A percentile compares a stretch with the other conserved stretches of the same genome.
phyloP scores from a whole-genome alignment of 1,284 basidiomycete genomes.

The Naganishia liquefaciens region DNA sequence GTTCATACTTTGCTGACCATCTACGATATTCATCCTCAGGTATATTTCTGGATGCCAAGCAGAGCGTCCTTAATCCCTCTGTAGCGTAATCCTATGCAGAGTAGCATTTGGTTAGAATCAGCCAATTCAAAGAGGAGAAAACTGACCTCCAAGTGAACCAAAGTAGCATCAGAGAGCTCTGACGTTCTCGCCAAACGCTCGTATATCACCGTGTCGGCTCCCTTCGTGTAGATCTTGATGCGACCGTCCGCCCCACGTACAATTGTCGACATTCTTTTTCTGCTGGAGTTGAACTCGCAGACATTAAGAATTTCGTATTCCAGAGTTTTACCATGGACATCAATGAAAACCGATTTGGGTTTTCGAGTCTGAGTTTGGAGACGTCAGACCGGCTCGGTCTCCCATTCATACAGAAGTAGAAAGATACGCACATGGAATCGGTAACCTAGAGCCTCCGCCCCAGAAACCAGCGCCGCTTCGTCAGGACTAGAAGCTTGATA shows the following conservation, averaged over 20 bases:
- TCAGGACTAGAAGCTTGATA: slow-evolving; percentile 98
- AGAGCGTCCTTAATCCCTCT: slow-evolving; percentile 94
- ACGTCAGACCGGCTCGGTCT: neutral
- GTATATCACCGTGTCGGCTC: slow-evolving; percentile 95
- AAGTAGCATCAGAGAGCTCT: slow-evolving; percentile 79
- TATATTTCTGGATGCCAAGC: slow-evolving; percentile 89
- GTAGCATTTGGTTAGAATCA: neutral
- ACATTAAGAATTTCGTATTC: slow-evolving; percentile 95
- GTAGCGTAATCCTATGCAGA: slow-evolving; percentile 83
- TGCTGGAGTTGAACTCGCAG: slow-evolving; percentile 97
- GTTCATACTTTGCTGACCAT: slow-evolving; percentile 84
- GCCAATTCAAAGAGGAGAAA: slow-evolving; percentile 9
- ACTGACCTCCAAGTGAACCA: slow-evolving; percentile 82
- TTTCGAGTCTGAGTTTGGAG: slow-evolving; percentile 75
- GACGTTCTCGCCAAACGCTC: slow-evolving; percentile 74
- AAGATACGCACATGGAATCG: slow-evolving; percentile 87
- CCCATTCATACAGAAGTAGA: neutral
- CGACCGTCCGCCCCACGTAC: slow-evolving; percentile 83
- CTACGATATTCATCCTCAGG: slow-evolving; percentile 85
- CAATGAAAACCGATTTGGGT: slow-evolving; percentile 89
- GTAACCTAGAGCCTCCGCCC: slow-evolving; percentile 89
- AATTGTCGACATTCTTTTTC: slow-evolving; percentile 96
- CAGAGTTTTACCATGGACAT: slow-evolving; percentile 68
- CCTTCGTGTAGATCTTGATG: slow-evolving; percentile 95
- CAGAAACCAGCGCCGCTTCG: slow-evolving; percentile 92